phyloP scores from a whole-genome alignment of 179 eudicot species.

The Beta lomatogona region DNA sequence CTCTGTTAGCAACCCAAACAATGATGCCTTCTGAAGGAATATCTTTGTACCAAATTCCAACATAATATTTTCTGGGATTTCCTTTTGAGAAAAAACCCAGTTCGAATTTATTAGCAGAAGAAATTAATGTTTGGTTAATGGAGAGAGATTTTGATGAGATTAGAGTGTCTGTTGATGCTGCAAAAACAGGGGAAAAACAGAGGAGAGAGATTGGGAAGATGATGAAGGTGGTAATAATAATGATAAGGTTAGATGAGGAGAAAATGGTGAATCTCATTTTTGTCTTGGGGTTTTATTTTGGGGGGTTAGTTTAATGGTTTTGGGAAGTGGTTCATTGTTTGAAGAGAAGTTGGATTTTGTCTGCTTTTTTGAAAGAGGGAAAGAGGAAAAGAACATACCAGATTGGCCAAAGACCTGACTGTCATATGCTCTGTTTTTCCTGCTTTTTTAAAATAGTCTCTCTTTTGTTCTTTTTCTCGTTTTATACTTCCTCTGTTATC shows the following conservation, averaged over 20 bases:
- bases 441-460: too few species aligned
- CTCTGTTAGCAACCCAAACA: slow-evolving; percentile 57
- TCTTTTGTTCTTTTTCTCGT: too few species aligned
- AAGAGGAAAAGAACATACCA: background rate
- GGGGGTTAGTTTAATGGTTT: slow-evolving; percentile 13
- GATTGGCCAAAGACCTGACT: slow-evolving; percentile 7
- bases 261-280: slow-evolving; percentile 18
- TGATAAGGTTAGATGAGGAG: background rate
- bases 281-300: background rate
- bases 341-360: slow-evolving; percentile 25
- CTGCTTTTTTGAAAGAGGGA: background rate
- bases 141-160: slow-evolving; percentile 24
- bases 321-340: slow-evolving; percentile 14
- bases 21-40: slow-evolving; percentile 13
- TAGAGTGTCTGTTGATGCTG: slow-evolving; percentile 32
- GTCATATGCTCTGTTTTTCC: background rate
- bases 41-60: slow-evolving; percentile 51
- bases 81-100: slow-evolving; percentile 38
- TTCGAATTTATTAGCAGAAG: slow-evolving; percentile 31
- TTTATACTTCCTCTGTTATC: too few species aligned
- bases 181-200: slow-evolving; percentile 26
- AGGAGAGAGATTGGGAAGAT: slow-evolving; percentile 15
- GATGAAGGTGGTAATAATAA: background rate
- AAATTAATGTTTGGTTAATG: slow-evolving; percentile 34
- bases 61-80: slow-evolving; percentile 28